A percentile compares a stretch with the other conserved stretches of the same genome.
phyloP scores from a whole-genome alignment of 768 basidiomycete species.

The Mycena amicta region DNA sequence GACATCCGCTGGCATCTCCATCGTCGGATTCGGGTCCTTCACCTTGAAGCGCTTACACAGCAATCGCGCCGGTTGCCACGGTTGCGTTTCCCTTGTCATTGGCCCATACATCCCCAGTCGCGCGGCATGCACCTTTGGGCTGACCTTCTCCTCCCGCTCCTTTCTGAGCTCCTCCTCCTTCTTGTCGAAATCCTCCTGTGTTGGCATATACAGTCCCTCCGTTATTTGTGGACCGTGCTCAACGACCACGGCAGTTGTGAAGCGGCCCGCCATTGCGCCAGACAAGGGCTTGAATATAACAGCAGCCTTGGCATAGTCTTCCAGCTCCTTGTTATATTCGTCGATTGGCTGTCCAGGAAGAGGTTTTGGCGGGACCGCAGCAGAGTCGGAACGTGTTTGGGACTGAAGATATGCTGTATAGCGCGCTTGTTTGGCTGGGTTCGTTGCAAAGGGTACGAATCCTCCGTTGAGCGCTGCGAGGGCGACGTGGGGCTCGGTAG shows the following conservation, averaged over 20 bases:
- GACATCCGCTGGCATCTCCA: slow-evolving; percentile 36
- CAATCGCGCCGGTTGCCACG: slow-evolving; percentile 83
- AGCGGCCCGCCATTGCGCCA: slow-evolving; percentile 93
- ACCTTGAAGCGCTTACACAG: slow-evolving; percentile 95
- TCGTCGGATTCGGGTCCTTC: slow-evolving; percentile 76
- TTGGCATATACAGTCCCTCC: slow-evolving; percentile 71
- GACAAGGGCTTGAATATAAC: slow-evolving; percentile 88
- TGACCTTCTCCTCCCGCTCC: slow-evolving; percentile 59
- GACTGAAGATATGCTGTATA: slow-evolving; percentile 83
- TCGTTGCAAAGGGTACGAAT: slow-evolving; percentile 83
- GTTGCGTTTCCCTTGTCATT: slow-evolving; percentile 72
- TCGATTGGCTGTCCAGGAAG: slow-evolving; percentile 61
- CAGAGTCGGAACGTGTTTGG: slow-evolving; percentile 54
- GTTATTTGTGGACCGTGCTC: slow-evolving; percentile 62
- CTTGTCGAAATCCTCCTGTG: slow-evolving; percentile 43
- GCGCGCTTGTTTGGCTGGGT: slow-evolving; percentile 80
- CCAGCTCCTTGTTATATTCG: slow-evolving; percentile 79
- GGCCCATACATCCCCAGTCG: slow-evolving; percentile 87
- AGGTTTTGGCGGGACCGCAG: slow-evolving; percentile 52
- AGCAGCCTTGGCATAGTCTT: slow-evolving; percentile 86
- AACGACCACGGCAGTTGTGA: slow-evolving; percentile 78
- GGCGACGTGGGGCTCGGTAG: slow-evolving; percentile 76
- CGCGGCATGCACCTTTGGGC: slow-evolving; percentile 81
- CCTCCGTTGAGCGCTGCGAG: slow-evolving; percentile 79
- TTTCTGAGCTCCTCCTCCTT: slow-evolving; percentile 45